Evolutionary conservation across 2,329 filamentous ascomycete species (phyloP).

Genomic region (Ilyonectria destructans): DNA sequence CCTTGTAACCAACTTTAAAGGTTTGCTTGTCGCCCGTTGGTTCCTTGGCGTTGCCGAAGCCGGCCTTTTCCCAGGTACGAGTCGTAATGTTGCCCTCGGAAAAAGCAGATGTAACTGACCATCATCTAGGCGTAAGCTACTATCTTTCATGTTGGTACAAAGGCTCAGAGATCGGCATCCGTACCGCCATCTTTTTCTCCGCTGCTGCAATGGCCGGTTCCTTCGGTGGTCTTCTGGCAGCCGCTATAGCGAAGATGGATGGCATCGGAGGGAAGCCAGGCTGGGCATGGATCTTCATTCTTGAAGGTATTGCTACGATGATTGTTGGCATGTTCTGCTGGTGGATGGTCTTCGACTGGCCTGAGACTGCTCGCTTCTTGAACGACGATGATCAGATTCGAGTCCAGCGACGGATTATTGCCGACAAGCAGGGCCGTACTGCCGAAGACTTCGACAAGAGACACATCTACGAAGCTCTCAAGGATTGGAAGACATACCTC

Average conservation of each 20-base stretch:
- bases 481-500: conserved; percentile 82
- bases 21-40: conserved; percentile 67
- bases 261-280: conserved; percentile 68
- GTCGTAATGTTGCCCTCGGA: too few species aligned
- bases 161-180: conserved; percentile 81
- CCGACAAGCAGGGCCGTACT: conserved; percentile 79
- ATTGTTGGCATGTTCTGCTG: conserved; percentile 76
- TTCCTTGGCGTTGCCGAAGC: conserved; percentile 78
- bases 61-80: conserved; percentile 69
- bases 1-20: conserved; percentile 61
- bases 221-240: conserved; percentile 80
- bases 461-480: conserved; percentile 80
- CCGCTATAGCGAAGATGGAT: conserved; percentile 78
- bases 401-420: conserved; percentile 78
- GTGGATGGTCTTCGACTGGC: conserved; percentile 86
- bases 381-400: conserved; percentile 76
- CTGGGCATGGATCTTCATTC: conserved; percentile 77
- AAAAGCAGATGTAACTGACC: too few species aligned
- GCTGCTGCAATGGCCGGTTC: conserved; percentile 84
- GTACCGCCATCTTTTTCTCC: conserved; percentile 83
- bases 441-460: conserved; percentile 79
- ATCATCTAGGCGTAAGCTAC: conserved; percentile 68
- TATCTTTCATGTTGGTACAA: conserved; percentile 88
- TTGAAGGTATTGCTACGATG: conserved; percentile 79
- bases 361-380: conserved; percentile 81